phyloP scores from a whole-genome alignment of 805 yeast species.

The Monosporozyma servazzii region DNA sequence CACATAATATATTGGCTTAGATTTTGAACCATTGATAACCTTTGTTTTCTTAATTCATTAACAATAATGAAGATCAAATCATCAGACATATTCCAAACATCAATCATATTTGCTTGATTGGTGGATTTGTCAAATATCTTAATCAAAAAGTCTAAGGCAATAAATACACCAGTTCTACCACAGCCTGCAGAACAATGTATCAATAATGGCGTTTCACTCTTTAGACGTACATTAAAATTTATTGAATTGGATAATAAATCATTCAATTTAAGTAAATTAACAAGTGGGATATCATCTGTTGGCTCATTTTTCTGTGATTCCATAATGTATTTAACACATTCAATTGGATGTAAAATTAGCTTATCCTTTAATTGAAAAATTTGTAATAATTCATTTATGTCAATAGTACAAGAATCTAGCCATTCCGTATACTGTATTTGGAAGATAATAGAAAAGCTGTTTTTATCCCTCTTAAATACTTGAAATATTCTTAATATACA shows the following conservation, averaged over 20 bases:
- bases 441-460: constrained; percentile 34
- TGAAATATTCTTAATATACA: constrained; percentile 29
- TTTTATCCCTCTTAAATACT: constrained; percentile 7
- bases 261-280: not conserved
- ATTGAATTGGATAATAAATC: not conserved
- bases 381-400: constrained; percentile 27
- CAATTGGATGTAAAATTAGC: constrained; percentile 5
- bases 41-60: constrained; percentile 53
- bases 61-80: constrained; percentile 56
- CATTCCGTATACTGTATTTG: constrained; percentile 74
- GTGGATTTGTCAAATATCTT: constrained; percentile 28
- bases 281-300: not conserved
- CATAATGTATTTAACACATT: not conserved
- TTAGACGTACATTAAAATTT: not conserved
- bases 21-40: constrained; percentile 73
- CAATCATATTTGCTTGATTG: constrained; percentile 30
- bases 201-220: constrained; percentile 38
- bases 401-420: constrained; percentile 75
- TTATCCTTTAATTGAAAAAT: constrained; percentile 27
- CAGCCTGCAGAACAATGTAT: constrained; percentile 97
- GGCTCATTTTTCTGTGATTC: not conserved
- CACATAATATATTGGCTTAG: constrained; percentile 62
- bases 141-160: constrained; percentile 49
- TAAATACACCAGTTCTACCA: constrained; percentile 88
- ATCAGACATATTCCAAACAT: constrained; percentile 33